A percentile compares a stretch with the other conserved stretches of the same genome.
Evolutionary conservation across 495 filamentous ascomycete genomes (phyloP).

Genomic region (Neurospora sp.): DNA sequence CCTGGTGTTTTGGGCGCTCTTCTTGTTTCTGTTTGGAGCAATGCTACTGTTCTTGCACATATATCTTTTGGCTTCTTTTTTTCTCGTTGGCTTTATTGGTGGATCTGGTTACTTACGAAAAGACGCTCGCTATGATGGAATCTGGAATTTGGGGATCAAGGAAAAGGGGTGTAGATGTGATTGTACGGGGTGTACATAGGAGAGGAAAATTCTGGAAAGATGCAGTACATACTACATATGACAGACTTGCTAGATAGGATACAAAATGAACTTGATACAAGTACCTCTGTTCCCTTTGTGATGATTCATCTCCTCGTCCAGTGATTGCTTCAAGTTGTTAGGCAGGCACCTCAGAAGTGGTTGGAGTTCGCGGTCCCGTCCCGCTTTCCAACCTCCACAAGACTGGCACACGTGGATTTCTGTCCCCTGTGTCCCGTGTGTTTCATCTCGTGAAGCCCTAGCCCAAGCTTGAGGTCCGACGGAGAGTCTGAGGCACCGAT

Average conservation of each 20-base stretch:
- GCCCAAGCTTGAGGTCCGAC: too few relatives aligned
- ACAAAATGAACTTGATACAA: neutral
- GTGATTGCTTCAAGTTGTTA: neutral
- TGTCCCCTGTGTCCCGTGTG: too few relatives aligned
- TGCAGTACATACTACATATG: neutral
- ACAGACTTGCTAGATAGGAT: neutral
- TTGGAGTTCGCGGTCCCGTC: neutral
- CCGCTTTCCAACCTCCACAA: too few relatives aligned
- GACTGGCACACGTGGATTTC: too few relatives aligned
- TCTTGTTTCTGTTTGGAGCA: too few relatives aligned
- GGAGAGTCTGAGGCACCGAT: too few relatives aligned
- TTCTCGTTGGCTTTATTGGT: neutral
- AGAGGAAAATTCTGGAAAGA: neutral
- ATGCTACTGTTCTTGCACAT: neutral
- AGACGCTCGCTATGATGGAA: neutral
- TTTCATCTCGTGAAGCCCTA: too few relatives aligned
- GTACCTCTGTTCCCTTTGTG: neutral
- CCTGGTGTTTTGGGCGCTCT: neutral
- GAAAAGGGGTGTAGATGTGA: neutral
- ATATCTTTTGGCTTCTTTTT: neutral
- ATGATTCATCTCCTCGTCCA: neutral
- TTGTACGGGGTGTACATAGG: neutral
- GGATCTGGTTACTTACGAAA: neutral
- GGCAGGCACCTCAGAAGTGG: neutral
- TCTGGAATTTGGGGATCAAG: too few relatives aligned